Percentiles rank a stretch among this genome's conserved stretches.
Evolutionary conservation across 2,329 filamentous ascomycete genomes (phyloP).

Genomic region (Dactylellina cionopaga): DNA sequence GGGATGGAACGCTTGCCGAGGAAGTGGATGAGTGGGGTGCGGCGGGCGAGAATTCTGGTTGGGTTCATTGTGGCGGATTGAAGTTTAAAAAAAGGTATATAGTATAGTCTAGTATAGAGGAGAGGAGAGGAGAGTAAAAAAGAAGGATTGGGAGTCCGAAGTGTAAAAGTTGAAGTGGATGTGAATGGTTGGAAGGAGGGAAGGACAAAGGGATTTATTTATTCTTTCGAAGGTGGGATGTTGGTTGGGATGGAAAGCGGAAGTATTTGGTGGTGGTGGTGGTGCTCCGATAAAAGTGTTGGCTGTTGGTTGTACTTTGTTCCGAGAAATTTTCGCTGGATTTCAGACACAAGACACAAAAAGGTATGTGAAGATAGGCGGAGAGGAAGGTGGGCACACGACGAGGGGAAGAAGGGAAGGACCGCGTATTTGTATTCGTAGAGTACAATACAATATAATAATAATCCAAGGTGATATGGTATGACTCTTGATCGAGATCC

Average conservation of each 20-base stretch:
- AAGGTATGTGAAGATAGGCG: too few species aligned
- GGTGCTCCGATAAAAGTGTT: neutral
- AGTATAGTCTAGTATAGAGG: neutral
- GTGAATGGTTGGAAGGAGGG: neutral
- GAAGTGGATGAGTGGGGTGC: conserved; percentile 71
- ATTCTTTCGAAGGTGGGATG: neutral
- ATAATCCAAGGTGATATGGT: neutral
- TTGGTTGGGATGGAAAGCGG: neutral
- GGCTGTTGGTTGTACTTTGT: conserved; percentile 25
- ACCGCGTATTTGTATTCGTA: conserved; percentile 31
- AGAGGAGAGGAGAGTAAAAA: neutral
- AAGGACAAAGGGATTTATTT: neutral
- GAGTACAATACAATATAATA: neutral
- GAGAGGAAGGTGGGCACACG: neutral
- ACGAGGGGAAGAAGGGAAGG: conserved; percentile 1
- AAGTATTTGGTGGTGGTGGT: conserved; percentile 16
- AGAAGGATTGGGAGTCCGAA: neutral
- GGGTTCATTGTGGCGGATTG: conserved; percentile 65
- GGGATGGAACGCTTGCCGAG: conserved; percentile 70
- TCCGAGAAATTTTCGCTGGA: conserved; percentile 51
- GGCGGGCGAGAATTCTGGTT: conserved; percentile 69
- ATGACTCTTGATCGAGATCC: too few species aligned
- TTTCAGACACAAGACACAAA: neutral
- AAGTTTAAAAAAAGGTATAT: neutral
- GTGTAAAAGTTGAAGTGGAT: neutral